A percentile compares a stretch with the other conserved stretches of the same genome.
Conservation (phyloP, 1,139 yeast species). For the Lodderomyces beijingensis region DNA sequence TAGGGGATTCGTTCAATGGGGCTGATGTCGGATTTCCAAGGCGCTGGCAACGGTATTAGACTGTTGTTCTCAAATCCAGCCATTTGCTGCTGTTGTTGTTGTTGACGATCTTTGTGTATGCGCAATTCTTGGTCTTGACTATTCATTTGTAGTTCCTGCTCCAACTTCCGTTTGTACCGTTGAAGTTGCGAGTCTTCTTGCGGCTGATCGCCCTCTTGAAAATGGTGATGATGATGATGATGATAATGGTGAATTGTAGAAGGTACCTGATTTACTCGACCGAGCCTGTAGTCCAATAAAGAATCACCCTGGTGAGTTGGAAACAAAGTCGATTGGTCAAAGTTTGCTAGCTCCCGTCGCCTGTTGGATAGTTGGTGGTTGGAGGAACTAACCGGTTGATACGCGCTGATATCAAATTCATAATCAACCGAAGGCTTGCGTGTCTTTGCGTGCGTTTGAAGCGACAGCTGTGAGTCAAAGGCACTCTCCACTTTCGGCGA, state of each 20-base stretch:
- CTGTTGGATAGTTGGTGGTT: background rate
- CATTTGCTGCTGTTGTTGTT: background rate
- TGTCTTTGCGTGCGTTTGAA: background rate
- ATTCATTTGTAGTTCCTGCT: background rate
- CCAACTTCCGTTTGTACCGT: too few relatives aligned
- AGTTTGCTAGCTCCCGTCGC: background rate
- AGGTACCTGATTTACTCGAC: slow-evolving; percentile 11
- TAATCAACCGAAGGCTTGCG: slow-evolving; percentile 15
- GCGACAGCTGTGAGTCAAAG: background rate
- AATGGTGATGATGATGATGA: slow-evolving; percentile 46
- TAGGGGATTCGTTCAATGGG: slow-evolving; percentile 46
- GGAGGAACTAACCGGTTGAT: slow-evolving; percentile 3
- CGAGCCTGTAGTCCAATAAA: background rate
- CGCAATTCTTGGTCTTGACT: background rate
- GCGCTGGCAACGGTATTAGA: slow-evolving; percentile 34
- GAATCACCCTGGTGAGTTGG: background rate
- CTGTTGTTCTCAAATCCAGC: background rate
- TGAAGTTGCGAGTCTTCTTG: slow-evolving; percentile 1
- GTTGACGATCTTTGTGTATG: background rate
- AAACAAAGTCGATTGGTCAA: background rate
- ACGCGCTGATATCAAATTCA: slow-evolving; percentile 20
- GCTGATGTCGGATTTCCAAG: slow-evolving; percentile 39
- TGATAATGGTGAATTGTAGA: slow-evolving; percentile 44
- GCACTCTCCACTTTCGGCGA: background rate
- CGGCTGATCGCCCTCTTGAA: slow-evolving; percentile 9